Base-by-base conservation (phyloP, 1,284 basidiomycete species). In the Puccinia hordei region DNA sequence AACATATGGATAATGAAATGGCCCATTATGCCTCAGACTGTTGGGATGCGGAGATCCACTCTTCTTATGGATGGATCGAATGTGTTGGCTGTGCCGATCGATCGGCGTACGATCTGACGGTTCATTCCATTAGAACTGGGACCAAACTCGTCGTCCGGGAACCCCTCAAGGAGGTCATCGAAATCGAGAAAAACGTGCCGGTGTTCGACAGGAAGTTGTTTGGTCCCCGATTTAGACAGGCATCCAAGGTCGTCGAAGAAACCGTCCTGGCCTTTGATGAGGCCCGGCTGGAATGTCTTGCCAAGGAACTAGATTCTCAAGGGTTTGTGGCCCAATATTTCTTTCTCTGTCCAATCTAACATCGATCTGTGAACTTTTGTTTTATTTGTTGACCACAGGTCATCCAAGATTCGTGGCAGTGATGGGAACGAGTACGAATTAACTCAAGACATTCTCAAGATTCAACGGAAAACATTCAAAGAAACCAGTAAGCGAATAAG, bases 61-160 rank as follows among this genome's bases (percentile, higher is more conserved):
- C 93, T 78, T 92, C 93, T 68, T 92, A 91, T 83, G 96, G 96
- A 73, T 99, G 97, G 97, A 96, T 94, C 82, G 97, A 99, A 87
- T 99, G 96, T 86, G 95, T 98, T 73, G 97, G 96, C n/a, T 99
- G 97, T 87, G 96, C 97, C 66, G 96, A 99, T 87, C 92, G 97
- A 78, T 93, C 94, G 13, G 97, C 97, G 41, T 99, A 98, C 87
- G 97, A 99, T 83, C 84, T 90, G 76, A 89, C 88, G n/a, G 89
- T 90, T 35, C 89, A 90, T 86, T 86, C 87, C 79, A 86, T 86
- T 82, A 83, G 84, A 78, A 87, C 86, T 22, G 87, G 87, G 83
- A 88, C 87, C 81, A 89, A 89, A 84, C 82, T 87, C n/a, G 85
- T 86, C 55, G 94, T 95, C 53, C 90, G 94, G 73, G 90, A 95